Conservation (phyloP, 2,329 filamentous ascomycete genomes). For the Macrophomina pseudophaseolina region DNA sequence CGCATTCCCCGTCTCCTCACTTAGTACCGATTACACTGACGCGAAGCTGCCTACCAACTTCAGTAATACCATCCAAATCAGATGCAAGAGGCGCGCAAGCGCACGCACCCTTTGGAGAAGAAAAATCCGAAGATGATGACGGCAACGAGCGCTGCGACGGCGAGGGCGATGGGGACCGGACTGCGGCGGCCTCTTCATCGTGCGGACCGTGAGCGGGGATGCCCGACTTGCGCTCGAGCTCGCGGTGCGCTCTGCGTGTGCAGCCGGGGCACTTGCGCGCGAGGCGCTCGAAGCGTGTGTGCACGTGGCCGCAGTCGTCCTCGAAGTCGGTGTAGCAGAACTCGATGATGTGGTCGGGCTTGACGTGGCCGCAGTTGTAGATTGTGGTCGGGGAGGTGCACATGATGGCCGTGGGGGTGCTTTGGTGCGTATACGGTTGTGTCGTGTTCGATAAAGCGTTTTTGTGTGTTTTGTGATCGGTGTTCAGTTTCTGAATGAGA, state of each 20-base stretch:
- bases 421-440: background rate
- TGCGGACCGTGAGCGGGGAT: background rate
- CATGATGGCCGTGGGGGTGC: background rate
- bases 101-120: constrained; percentile 11
- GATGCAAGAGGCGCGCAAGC: background rate
- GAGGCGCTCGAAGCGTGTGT: constrained; percentile 6
- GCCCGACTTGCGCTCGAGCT: constrained; percentile 11
- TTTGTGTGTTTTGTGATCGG: background rate
- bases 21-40: background rate
- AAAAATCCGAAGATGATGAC: background rate
- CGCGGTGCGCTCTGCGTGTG: background rate
- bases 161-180: background rate
- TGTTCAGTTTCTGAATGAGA: background rate
- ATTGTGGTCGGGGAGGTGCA: constrained; percentile 19
- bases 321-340: constrained; percentile 18
- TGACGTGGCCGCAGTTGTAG: constrained; percentile 21
- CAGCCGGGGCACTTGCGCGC: constrained; percentile 4
- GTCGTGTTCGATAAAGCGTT: background rate
- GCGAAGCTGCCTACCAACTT: background rate
- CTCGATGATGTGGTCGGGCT: constrained; percentile 20
- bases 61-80: background rate
- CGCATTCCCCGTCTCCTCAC: background rate
- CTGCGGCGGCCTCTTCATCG: background rate
- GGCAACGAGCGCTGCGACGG: background rate
- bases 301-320: constrained; percentile 15